phyloP scores from a whole-genome alignment of 495 filamentous ascomycete species.

The Letharia lupina region DNA sequence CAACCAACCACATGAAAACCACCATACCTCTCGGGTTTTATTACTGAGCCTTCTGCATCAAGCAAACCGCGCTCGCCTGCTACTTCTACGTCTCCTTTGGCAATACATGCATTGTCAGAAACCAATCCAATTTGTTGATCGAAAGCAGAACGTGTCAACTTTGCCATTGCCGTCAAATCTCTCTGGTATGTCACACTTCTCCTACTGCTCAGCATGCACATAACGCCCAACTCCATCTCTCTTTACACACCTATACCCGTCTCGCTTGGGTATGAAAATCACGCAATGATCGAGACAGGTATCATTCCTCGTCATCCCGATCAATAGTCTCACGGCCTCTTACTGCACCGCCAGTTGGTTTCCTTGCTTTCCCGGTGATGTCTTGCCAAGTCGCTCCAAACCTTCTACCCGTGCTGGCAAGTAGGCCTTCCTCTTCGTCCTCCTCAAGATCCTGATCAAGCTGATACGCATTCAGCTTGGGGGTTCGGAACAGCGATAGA shows the following conservation, averaged over 20 bases:
- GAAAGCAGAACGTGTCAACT: neutral
- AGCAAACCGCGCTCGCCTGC: neutral
- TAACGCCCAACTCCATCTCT: neutral
- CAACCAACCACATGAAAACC: no score
- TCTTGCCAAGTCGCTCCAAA: slow-evolving; percentile 85
- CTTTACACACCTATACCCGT: neutral
- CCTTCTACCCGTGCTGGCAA: slow-evolving; percentile 70
- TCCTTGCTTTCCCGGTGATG: slow-evolving; percentile 52
- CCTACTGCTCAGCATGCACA: neutral
- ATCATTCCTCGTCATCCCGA: slow-evolving; percentile 16
- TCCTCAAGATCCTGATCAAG: slow-evolving; percentile 83
- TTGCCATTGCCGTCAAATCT: neutral
- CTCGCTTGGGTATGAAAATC: neutral
- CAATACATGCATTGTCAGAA: neutral
- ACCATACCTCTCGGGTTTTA: no score
- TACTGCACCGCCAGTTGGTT: slow-evolving; percentile 11
- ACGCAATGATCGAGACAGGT: neutral
- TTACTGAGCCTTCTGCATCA: no score
- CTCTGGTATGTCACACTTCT: neutral
- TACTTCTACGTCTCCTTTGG: neutral
- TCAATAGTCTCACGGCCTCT: slow-evolving; percentile 14
- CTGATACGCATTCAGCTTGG: slow-evolving; percentile 62
- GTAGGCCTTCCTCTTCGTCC: slow-evolving; percentile 88
- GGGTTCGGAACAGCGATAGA: slow-evolving; percentile 68
- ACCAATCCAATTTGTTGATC: neutral